These are phyloP conservation scores for Picochlorum sp. DNA, from an alignment of 139 green algal genomes.

Conservation along the genomic window DNA sequence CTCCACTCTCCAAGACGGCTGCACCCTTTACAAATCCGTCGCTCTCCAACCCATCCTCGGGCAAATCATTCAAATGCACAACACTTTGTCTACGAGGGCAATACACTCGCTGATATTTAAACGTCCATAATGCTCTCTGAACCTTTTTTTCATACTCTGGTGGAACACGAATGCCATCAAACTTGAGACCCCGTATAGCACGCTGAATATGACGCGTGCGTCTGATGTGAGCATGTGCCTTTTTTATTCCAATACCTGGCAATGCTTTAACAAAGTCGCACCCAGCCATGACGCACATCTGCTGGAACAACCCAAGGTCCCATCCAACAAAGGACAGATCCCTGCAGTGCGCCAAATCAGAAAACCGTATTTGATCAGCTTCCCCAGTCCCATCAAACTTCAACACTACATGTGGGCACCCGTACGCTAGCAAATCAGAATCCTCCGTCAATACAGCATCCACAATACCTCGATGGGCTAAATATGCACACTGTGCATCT, in stretches of 20 bases:
- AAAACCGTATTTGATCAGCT: slow-evolving; percentile 59
- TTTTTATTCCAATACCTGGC: slow-evolving; percentile 81
- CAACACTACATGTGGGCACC: slow-evolving; percentile 80
- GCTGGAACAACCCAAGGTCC: slow-evolving; percentile 76
- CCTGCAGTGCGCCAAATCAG: slow-evolving; percentile 45
- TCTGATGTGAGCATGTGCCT: slow-evolving; percentile 70
- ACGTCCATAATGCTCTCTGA: slow-evolving; percentile 83
- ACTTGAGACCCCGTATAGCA: slow-evolving; percentile 48
- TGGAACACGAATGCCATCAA: slow-evolving; percentile 66
- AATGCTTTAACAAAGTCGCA: slow-evolving; percentile 90
- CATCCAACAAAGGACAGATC: slow-evolving; percentile 63
- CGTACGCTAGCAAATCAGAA: slow-evolving; percentile 91
- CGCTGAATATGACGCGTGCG: slow-evolving; percentile 55
- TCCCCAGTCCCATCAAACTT: slow-evolving; percentile 86
- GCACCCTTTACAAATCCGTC: slow-evolving; percentile 47
- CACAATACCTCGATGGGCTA: slow-evolving; percentile 64
- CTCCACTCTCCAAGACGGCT: slow-evolving; percentile 21
- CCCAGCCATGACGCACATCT: slow-evolving; percentile 93
- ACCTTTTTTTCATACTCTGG: slow-evolving; percentile 72
- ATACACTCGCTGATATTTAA: slow-evolving; percentile 84
- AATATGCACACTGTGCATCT: slow-evolving; percentile 91
- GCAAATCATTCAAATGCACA: slow-evolving; percentile 63
- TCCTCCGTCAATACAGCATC: slow-evolving; percentile 92
- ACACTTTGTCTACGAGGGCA: slow-evolving; percentile 33
- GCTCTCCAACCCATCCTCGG: slow-evolving; percentile 30